Evolutionary conservation across 345 rosid genomes (phyloP).

Genomic region (Camelina laxa): DNA sequence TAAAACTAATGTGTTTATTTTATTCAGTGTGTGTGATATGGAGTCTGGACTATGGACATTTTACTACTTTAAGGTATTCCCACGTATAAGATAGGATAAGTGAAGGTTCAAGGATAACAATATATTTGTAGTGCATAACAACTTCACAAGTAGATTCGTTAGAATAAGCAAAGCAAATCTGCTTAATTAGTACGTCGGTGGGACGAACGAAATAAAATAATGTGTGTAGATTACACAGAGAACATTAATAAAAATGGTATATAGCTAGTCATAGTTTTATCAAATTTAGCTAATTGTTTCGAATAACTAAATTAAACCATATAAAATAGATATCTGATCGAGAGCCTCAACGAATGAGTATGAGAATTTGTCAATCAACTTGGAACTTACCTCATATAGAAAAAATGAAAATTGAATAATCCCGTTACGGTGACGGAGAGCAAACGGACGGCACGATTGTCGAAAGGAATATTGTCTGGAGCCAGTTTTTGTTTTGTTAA

Average conservation of each 20-base stretch:
- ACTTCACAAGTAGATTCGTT: not conserved
- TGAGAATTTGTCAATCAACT: constrained; percentile 1
- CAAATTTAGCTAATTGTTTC: not conserved
- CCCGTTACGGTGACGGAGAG: constrained; percentile 42
- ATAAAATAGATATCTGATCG: not conserved
- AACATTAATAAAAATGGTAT: not conserved
- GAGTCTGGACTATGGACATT: constrained; percentile 16
- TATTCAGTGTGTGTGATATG: not conserved
- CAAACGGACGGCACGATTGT: constrained; percentile 27
- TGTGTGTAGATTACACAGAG: not conserved
- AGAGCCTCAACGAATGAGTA: constrained; percentile 11
- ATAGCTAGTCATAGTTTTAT: not conserved
- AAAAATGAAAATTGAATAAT: not conserved
- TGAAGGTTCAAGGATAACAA: not conserved
- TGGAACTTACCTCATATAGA: constrained; percentile 32
- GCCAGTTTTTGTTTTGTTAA: constrained; percentile 13
- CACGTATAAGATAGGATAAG: not conserved
- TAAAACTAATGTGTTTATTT: not conserved
- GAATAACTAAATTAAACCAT: not conserved
- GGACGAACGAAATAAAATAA: too few species aligned
- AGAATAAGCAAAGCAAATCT: not conserved
- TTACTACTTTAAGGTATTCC: constrained; percentile 29
- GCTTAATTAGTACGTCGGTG: too few species aligned
- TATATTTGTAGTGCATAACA: not conserved
- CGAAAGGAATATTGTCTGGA: constrained; percentile 24